Evolutionary conservation across 441 rosid species (phyloP), one percentile per base, ranked within the genome.

Genomic region (Metrosideros polymorpha): DNA sequence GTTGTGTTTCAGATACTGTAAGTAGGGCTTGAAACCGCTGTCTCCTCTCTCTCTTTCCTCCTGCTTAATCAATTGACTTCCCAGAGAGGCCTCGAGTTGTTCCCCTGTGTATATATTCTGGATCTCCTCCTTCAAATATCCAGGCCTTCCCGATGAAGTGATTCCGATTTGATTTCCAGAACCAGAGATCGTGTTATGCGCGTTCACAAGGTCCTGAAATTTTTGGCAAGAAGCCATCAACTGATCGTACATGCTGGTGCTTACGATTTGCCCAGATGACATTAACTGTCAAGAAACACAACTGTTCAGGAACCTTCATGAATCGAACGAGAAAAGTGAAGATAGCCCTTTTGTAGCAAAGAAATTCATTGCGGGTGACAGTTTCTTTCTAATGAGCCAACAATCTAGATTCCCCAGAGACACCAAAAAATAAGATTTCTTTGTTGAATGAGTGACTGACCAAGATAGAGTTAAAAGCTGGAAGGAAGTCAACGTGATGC

Each of bases 41-140:
- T 90, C 91, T 61, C 95, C 92, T 24, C 53, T 84, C 86, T 92
- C 94, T 85, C 89, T 92, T 86, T 91, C 94, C 89, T 92, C 95
- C 85, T 89, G 87, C 88, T 89, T 89, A 22, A 92, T 92, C 88
- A 93, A 86, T 29, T 92, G 94, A 12, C 88, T 91, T 50, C 87
- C 54, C 15, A 9, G 22, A 35, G 90, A 45, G 51, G 84, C 79
- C 51, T 4, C 32, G 3, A 76, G 27, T 27, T 85, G 49, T 55
- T 91, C 86, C 50, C 15, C 50, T 18, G 61, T 83, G n/a, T 35
- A 22, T 42, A 84, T 66, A 7, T 66, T 87, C 85, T 88, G 83
- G 49, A 89, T 91, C 82, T 90, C 92, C 35, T 82, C 91, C 85
- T 71, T 51, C 32, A 84, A 83, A 71, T 35, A 4, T 54, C 29